Percentiles rank a stretch among this genome's conserved stretches.
phyloP scores from a whole-genome alignment of 371 early-diverging fungal species.

The Syncephalastrum monosporum region DNA sequence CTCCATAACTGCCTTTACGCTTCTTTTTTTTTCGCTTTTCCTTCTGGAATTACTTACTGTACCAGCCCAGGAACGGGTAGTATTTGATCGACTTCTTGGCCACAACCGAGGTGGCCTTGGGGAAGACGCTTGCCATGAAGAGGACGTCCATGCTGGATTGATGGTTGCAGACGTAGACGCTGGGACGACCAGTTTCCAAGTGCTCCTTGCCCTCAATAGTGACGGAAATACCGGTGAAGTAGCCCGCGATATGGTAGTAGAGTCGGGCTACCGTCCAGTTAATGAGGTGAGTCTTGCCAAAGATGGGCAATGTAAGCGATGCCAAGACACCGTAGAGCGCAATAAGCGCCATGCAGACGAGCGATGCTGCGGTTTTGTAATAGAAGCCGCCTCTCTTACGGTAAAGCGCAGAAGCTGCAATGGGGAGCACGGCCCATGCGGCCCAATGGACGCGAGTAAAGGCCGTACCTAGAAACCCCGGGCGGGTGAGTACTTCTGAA shows the following conservation, averaged over 20 bases:
- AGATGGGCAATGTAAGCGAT: conserved; percentile 41
- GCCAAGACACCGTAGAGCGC: conserved; percentile 48
- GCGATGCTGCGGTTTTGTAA: conserved; percentile 26
- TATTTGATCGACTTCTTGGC: conserved; percentile 82
- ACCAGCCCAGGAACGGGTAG: conserved; percentile 86
- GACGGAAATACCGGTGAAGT: conserved; percentile 56
- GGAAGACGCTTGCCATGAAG: conserved; percentile 71
- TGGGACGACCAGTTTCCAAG: conserved; percentile 52
- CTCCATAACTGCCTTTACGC: no score
- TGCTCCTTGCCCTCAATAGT: conserved; percentile 64
- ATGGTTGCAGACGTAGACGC: conserved; percentile 83
- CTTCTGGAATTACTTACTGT: conserved; percentile 63
- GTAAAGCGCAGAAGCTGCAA: conserved; percentile 13
- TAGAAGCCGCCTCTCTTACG: conserved; percentile 35
- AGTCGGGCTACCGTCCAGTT: conserved; percentile 64
- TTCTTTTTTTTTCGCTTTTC: not conserved
- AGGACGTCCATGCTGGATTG: conserved; percentile 84
- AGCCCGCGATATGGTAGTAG: conserved; percentile 47
- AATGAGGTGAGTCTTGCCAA: conserved; percentile 49
- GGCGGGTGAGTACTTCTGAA: no score
- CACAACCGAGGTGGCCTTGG: conserved; percentile 70
- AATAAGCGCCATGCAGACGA: conserved; percentile 22
- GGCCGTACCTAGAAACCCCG: conserved; percentile 7
- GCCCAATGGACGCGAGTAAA: conserved; percentile 16
- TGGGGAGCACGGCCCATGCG: conserved; percentile 13